A percentile compares a stretch with the other conserved stretches of the same genome.
These are phyloP conservation scores for Eimeria praecox DNA, from an alignment of 169 alveolate species.

Conservation along the genomic window DNA sequence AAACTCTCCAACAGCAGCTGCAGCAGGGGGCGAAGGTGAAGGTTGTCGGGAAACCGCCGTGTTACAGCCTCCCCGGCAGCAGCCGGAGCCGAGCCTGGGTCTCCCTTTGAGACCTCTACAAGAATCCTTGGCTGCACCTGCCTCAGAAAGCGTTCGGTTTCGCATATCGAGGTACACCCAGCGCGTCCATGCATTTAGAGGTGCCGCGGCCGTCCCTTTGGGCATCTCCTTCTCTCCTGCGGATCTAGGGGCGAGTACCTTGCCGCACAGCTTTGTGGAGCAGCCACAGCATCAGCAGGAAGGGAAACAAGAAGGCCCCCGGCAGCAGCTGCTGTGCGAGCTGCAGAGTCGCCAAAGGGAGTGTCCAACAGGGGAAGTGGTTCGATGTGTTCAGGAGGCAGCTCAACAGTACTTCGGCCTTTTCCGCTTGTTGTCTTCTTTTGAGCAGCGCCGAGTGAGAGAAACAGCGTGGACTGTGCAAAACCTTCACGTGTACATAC, in stretches of 20 bases:
- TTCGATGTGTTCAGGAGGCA: neutral
- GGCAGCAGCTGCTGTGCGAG: constrained; percentile 18
- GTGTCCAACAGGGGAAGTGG: neutral
- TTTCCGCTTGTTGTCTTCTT: constrained; percentile 30
- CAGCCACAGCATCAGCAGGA: constrained; percentile 43
- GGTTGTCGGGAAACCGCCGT: too few relatives aligned
- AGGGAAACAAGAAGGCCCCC: neutral
- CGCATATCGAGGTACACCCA: constrained; percentile 73
- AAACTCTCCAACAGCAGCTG: neutral
- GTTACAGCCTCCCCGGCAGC: neutral
- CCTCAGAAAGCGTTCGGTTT: constrained; percentile 37
- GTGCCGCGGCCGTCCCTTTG: neutral
- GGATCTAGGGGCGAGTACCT: neutral
- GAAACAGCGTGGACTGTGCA: constrained; percentile 46
- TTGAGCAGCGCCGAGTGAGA: constrained; percentile 65
- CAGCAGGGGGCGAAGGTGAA: neutral
- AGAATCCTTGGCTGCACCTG: neutral
- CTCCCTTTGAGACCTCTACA: neutral
- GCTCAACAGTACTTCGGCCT: constrained; percentile 18
- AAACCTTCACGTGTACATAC: constrained; percentile 17
- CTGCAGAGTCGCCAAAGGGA: neutral
- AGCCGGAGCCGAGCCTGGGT: neutral
- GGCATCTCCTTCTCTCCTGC: constrained; percentile 18
- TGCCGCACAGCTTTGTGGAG: neutral
- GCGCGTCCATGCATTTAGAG: constrained; percentile 68